Base-by-base conservation (phyloP, 2,329 filamentous ascomycete species). In the Trichoderma oligosporum region DNA sequence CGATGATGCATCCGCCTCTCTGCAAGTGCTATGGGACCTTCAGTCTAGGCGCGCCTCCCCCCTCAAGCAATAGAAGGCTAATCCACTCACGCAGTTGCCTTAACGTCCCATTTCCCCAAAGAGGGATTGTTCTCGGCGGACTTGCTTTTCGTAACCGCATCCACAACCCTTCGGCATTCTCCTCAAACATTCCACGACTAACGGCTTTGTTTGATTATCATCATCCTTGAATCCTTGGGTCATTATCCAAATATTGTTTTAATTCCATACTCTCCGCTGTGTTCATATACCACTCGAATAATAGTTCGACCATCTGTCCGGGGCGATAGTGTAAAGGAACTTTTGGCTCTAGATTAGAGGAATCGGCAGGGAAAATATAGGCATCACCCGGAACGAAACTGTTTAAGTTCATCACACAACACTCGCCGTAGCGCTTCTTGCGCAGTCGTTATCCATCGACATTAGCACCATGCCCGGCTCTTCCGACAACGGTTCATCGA, bases 391-490 rank as follows among this genome's bases (percentile, higher is more conserved):
- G 27, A 29, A 20, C 7, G 14, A 27, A 14, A 24, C 47, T 33
- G 16, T n/a, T n/a, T 35, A 18, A 22, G 9, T 7, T 4, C 47
- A 38, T 29, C 31, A 11, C 7, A 11, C 24, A 7, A 18, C 33
- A 12, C 41, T n/a, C 9, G 7, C 25, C 31, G 18, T 41, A 42
- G 48, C 56, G 48, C 48, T 33, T 44, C 35, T 24, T 16, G 55
- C 55, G 56, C 48, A 27, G 31, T 47, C 36, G 45, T 25, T 27
- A 16, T 31, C n/a, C 16, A 8, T 22, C 25, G 36, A 22, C 38
- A 22, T 41, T 39, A 36, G 31, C 57, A 59, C 59, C 59, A 74
- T 73, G 67, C 65, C 73, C 41, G 69, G 68, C 55, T 74, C 74
- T 44, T 71, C 71, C 54, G 73, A 74, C 60, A 68, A 73, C 59